Evolutionary conservation across 2,329 filamentous ascomycete species (phyloP).

Genomic region (Clonostachys rhizophaga): DNA sequence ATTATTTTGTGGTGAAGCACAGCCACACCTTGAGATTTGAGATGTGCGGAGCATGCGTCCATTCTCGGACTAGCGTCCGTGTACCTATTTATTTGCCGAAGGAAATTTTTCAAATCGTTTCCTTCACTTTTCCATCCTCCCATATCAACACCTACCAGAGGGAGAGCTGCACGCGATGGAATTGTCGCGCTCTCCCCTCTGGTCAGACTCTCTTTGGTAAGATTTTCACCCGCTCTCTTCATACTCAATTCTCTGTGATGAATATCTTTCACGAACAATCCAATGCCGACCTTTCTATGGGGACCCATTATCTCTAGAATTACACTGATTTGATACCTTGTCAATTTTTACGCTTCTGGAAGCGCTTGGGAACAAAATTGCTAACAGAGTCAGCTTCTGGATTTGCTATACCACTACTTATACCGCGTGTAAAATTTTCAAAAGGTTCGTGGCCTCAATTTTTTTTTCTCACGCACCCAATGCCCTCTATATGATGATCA

Average conservation of each 20-base stretch:
- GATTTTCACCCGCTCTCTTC: slow-evolving; percentile 1
- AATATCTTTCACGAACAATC: slow-evolving; percentile 48
- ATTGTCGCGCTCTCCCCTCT: not conserved
- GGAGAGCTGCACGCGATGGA: not conserved
- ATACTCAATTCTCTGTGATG: slow-evolving; percentile 19
- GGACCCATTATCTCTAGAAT: slow-evolving; percentile 47
- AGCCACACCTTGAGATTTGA: not conserved
- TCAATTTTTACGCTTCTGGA: too few relatives aligned
- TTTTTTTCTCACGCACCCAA: slow-evolving; percentile 4
- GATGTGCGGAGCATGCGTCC: too few relatives aligned
- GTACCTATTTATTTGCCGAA: slow-evolving; percentile 12
- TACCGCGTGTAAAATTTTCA: slow-evolving; percentile 7
- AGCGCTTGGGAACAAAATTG: too few relatives aligned
- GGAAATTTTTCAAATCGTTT: slow-evolving; percentile 14
- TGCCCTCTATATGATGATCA: slow-evolving; percentile 51
- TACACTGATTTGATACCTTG: slow-evolving; percentile 43
- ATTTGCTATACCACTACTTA: too few relatives aligned
- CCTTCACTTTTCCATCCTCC: slow-evolving; percentile 8
- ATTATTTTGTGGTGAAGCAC: not conserved
- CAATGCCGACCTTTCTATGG: slow-evolving; percentile 58
- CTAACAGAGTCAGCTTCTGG: too few relatives aligned
- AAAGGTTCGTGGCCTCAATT: slow-evolving; percentile 38
- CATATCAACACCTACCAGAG: slow-evolving; percentile 1
- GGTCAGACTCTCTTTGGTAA: not conserved
- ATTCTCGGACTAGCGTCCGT: slow-evolving; percentile 1